These are phyloP conservation scores for Apiospora saccharicola DNA, from an alignment of 2,329 filamentous ascomycete genomes.

Conservation along the genomic window DNA sequence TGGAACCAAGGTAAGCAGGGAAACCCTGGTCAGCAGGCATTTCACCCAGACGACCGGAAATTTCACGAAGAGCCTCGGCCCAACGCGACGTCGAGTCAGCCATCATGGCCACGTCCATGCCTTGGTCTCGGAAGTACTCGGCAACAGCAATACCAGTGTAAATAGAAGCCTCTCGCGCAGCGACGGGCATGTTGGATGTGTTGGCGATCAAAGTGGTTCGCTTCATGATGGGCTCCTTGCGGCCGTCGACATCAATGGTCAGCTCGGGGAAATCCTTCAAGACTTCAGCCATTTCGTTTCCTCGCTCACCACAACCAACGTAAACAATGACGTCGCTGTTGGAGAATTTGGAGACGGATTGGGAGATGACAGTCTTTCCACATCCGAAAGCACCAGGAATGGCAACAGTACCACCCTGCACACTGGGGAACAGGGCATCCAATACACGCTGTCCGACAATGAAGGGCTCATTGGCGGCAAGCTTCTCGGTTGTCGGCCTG, in stretches of 20 bases:
- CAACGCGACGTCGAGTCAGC: constrained; percentile 97
- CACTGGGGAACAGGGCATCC: constrained; percentile 94
- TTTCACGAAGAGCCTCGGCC: constrained; percentile 98
- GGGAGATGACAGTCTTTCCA: constrained; percentile 98
- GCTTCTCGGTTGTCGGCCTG: constrained; percentile 89
- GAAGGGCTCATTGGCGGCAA: constrained; percentile 87
- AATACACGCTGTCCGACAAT: constrained; percentile 96
- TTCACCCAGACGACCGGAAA: constrained; percentile 97
- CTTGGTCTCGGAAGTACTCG: constrained; percentile 97
- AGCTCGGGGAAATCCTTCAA: constrained; percentile 99
- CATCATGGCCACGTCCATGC: constrained; percentile 99
- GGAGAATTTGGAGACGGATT: constrained; percentile 99
- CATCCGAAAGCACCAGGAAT: constrained; percentile 99
- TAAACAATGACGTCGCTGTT: constrained; percentile 99
- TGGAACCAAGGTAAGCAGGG: constrained; percentile 95
- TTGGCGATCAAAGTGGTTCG: constrained; percentile 98
- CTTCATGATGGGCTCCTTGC: constrained; percentile 99
- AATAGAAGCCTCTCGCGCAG: constrained; percentile 96
- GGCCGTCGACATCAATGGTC: constrained; percentile 90
- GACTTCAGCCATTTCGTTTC: constrained; percentile 99
- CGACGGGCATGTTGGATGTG: constrained; percentile 99
- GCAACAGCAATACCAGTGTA: constrained; percentile 95
- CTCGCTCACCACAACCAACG: constrained; percentile 89
- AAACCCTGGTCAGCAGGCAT: constrained; percentile 99
- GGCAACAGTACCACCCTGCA: constrained; percentile 96